Percentiles rank a stretch among this genome's conserved stretches.
Evolutionary conservation across 176 grass and related monocot genomes (phyloP).

Genomic region (Puccinellia tenuiflora): DNA sequence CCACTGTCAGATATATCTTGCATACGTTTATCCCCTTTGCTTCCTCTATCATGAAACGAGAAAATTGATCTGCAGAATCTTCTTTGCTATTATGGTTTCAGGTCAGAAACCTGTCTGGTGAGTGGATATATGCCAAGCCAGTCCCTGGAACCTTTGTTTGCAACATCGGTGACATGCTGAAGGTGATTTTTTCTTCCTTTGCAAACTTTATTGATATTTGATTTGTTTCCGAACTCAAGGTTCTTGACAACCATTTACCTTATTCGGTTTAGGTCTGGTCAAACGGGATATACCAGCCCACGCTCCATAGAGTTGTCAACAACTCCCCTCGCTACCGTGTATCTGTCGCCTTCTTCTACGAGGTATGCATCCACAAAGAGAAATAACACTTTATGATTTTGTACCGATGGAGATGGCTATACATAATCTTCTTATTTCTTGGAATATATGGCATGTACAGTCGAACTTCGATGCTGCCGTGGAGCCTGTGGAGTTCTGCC

Average conservation of each 20-base stretch:
- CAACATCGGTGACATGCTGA: slow-evolving; percentile 93
- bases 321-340: slow-evolving; percentile 70
- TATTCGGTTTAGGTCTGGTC: slow-evolving; percentile 62
- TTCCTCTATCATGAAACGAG: background rate
- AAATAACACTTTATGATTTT: background rate
- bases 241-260: background rate
- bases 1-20: background rate
- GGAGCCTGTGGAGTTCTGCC: slow-evolving; percentile 61
- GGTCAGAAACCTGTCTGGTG: slow-evolving; percentile 76
- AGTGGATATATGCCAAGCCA: slow-evolving; percentile 84
- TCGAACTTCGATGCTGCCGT: slow-evolving; percentile 73
- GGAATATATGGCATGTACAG: slow-evolving; percentile 22
- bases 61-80: background rate
- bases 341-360: slow-evolving; percentile 82
- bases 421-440: background rate
- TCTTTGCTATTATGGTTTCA: slow-evolving; percentile 10
- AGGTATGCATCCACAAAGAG: slow-evolving; percentile 33
- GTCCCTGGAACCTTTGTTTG: slow-evolving; percentile 85
- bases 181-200: slow-evolving; percentile 27
- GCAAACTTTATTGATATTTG: background rate
- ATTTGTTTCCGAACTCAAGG: too few relatives aligned
- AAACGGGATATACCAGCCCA: slow-evolving; percentile 83
- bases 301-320: slow-evolving; percentile 78
- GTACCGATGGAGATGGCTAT: background rate
- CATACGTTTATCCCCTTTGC: background rate